A percentile compares a stretch with the other conserved stretches of the same genome.
Evolutionary conservation across 1,284 basidiomycete species (phyloP).

Genomic region (Kwoniella shivajii): DNA sequence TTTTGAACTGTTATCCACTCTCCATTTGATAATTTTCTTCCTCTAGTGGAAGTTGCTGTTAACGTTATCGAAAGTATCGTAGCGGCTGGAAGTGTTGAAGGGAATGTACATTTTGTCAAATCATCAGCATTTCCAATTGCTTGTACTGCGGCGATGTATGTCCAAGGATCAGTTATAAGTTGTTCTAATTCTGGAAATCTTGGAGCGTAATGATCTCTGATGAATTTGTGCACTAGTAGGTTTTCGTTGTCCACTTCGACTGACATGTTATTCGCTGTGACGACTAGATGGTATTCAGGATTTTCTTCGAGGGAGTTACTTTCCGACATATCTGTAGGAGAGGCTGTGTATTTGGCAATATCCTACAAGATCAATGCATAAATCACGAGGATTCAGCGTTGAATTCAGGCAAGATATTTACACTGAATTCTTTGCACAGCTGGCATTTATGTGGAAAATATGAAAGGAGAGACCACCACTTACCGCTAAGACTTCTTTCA

Average conservation of each 20-base stretch:
- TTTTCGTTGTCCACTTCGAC: constrained; percentile 99
- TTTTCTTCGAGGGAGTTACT: constrained; percentile 70
- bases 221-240: constrained; percentile 97
- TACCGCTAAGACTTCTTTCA: constrained; percentile 82
- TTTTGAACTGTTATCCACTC: constrained; percentile 80
- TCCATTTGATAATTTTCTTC: constrained; percentile 67
- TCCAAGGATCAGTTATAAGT: constrained; percentile 84
- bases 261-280: constrained; percentile 95
- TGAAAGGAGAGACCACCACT: constrained; percentile 21
- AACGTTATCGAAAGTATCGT: constrained; percentile 95
- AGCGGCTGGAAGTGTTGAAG: constrained; percentile 81
- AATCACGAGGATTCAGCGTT: not conserved
- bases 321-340: constrained; percentile 74
- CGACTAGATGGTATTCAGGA: constrained; percentile 94
- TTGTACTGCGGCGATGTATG: constrained; percentile 90
- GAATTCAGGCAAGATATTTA: no score
- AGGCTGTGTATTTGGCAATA: constrained; percentile 79
- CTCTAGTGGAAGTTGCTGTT: constrained; percentile 87
- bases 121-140: constrained; percentile 84
- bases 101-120: constrained; percentile 77
- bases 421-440: not conserved
- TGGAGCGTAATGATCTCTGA: constrained; percentile 93
- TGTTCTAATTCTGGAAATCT: constrained; percentile 98
- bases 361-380: constrained; percentile 60
- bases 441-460: not conserved